These are phyloP conservation scores for Boletus subparvulus DNA, from an alignment of 768 basidiomycete genomes.

Conservation along the genomic window DNA sequence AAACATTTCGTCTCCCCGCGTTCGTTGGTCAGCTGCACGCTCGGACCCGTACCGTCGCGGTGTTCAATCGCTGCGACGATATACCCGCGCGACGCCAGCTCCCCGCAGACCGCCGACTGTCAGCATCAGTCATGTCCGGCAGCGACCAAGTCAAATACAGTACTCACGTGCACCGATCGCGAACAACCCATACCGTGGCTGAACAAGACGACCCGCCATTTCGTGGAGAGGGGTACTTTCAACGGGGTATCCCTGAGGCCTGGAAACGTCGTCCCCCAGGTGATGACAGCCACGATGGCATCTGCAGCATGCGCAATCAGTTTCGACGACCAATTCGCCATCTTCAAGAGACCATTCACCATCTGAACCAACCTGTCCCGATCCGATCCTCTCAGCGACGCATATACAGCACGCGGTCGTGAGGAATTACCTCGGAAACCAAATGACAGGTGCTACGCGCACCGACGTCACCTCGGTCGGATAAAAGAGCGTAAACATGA, in stretches of 20 bases:
- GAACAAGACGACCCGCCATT: slow-evolving; percentile 45
- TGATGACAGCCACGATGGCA: slow-evolving; percentile 24
- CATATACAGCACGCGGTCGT: neutral
- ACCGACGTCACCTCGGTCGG: slow-evolving; percentile 18
- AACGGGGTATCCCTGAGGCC: slow-evolving; percentile 28
- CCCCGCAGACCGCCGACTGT: slow-evolving; percentile 40
- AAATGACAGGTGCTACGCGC: slow-evolving; percentile 5
- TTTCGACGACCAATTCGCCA: slow-evolving; percentile 28
- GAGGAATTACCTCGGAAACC: slow-evolving; percentile 30
- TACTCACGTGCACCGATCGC: slow-evolving; percentile 37
- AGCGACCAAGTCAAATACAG: neutral
- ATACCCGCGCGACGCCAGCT: slow-evolving; percentile 45
- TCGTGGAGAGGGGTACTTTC: slow-evolving; percentile 8
- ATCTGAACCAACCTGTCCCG: slow-evolving; percentile 29
- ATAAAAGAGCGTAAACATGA: slow-evolving; percentile 36
- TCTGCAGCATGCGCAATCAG: slow-evolving; percentile 9
- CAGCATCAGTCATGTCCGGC: neutral
- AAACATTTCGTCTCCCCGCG: slow-evolving; percentile 28
- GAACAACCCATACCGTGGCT: slow-evolving; percentile 47
- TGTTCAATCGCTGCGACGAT: slow-evolving; percentile 48
- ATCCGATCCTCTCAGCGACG: neutral
- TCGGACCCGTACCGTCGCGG: slow-evolving; percentile 46
- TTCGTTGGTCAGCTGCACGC: slow-evolving; percentile 22
- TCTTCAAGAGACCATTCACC: slow-evolving; percentile 32
- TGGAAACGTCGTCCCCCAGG: slow-evolving; percentile 35